A percentile compares a stretch with the other conserved stretches of the same genome.
phyloP scores from a whole-genome alignment of 1,139 yeast species.

The Protomyces inouyei region DNA sequence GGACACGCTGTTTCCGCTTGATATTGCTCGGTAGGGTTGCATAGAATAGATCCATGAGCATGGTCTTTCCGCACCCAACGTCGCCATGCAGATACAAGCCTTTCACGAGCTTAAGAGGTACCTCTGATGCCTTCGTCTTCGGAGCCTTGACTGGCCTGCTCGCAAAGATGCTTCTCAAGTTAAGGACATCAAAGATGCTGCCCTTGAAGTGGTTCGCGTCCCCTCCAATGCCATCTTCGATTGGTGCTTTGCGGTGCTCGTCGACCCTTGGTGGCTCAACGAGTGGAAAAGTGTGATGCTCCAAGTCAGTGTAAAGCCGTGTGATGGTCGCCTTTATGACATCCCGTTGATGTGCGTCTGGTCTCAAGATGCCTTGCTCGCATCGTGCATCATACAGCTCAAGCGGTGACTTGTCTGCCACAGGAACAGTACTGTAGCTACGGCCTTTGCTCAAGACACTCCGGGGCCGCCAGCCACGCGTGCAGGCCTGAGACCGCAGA shows the following conservation, averaged over 20 bases:
- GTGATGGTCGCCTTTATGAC: conserved; percentile 13
- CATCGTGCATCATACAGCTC: conserved; percentile 18
- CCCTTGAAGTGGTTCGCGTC: not conserved
- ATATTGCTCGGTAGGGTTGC: conserved; percentile 62
- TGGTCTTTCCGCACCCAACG: conserved; percentile 97
- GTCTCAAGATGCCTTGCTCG: conserved; percentile 4
- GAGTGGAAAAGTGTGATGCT: conserved; percentile 4
- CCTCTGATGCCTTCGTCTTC: not conserved
- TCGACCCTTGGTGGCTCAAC: conserved; percentile 12
- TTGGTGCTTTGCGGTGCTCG: not conserved
- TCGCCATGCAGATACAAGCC: conserved; percentile 94
- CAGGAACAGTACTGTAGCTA: not conserved
- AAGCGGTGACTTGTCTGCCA: not conserved
- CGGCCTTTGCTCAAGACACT: not conserved
- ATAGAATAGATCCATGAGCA: conserved; percentile 94
- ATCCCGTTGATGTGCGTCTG: conserved; percentile 16
- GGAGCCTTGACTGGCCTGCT: not conserved
- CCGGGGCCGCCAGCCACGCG: not conserved
- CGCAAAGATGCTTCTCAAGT: not conserved
- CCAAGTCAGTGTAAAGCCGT: conserved; percentile 19
- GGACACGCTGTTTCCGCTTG: conserved; percentile 59
- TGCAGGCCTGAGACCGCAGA: not conserved
- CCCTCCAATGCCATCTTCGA: not conserved
- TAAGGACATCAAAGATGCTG: not conserved
- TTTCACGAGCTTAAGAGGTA: conserved; percentile 32